Evolutionary conservation across 768 basidiomycete genomes (phyloP), one percentile per base, ranked within the genome.

Genomic region (Basidioascus undulatus): DNA sequence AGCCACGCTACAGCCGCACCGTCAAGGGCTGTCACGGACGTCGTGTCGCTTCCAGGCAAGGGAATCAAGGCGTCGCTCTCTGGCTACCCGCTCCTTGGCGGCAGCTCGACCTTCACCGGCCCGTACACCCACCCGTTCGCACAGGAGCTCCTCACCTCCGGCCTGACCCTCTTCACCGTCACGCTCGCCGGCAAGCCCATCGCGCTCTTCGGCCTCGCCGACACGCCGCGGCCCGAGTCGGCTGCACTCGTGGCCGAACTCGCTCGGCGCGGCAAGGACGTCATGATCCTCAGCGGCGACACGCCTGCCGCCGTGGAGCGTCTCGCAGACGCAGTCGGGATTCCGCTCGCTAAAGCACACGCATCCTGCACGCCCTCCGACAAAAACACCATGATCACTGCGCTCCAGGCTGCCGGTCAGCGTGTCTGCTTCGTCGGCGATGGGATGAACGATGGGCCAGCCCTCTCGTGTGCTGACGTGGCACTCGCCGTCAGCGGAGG

Each of bases 51-150:
- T 18, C 55, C 54, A 15, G 45, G 45, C 3, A 37, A 38, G 28
- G 45, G 45, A 4, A 36, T 46, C 36, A 28, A 42, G 16, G 41
- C 41, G 13, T 33, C 21, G 27, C 13, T 32, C 25, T 9, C 13
- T 6, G 24, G 18, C 20, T 32, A 24, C 28, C 24, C 36, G 10
- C 31, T 46, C 27, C 37, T 15, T 16, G 63, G 62, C 25, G 64
- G 63, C 12, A 62, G 47, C 42, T 51, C 61, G 1, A 41, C 32
- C n/a, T 65, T 59, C 58, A 54, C 61, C 13, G 53, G 44, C 5
- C 39, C 57, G 9, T 43, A 49, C n/a, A 37, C 44, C 5, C 51
- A 59, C 40, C 53, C 59, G 6, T 32, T 41, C 16, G 49, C 59
- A 32, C 59, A 33, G 23, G 35, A 18, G 18, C 32, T 46, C 21